phyloP scores from a whole-genome alignment of 2,329 filamentous ascomycete species.

The Penicillium brasilianum region DNA sequence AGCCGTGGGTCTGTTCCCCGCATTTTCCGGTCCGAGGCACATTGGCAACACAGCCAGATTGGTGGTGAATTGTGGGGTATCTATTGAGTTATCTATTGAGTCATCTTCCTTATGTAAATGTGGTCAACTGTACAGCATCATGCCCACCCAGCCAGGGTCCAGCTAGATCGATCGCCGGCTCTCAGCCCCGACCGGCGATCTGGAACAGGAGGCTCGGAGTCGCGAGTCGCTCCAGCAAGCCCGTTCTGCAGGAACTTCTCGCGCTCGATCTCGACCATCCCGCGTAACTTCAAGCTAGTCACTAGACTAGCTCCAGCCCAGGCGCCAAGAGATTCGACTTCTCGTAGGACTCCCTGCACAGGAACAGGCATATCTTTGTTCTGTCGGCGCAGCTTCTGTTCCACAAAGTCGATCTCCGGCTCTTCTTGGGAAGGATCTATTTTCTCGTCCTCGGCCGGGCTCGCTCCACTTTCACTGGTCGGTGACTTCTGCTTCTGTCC shows the following conservation, averaged over 20 bases:
- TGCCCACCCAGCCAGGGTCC: constrained; percentile 55
- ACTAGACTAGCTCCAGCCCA: constrained; percentile 70
- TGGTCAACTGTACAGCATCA: constrained; percentile 33
- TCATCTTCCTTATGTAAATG: constrained; percentile 16
- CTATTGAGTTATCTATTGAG: constrained; percentile 17
- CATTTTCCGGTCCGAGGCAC: constrained; percentile 8
- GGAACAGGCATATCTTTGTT: constrained; percentile 42
- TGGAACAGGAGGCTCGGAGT: constrained; percentile 44
- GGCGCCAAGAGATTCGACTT: constrained; percentile 64
- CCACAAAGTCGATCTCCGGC: constrained; percentile 54
- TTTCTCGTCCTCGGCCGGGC: constrained; percentile 15
- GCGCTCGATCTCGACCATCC: constrained; percentile 67
- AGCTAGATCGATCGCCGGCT: constrained; percentile 54
- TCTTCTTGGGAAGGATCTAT: constrained; percentile 34
- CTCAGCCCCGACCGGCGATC: constrained; percentile 48
- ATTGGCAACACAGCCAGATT: neutral
- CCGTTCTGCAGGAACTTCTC: constrained; percentile 64
- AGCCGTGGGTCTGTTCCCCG: constrained; percentile 16
- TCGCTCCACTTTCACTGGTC: neutral
- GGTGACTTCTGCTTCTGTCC: constrained; percentile 15
- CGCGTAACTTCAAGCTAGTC: constrained; percentile 63
- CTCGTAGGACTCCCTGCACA: constrained; percentile 51
- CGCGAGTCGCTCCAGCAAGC: constrained; percentile 52
- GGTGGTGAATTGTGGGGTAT: constrained; percentile 26
- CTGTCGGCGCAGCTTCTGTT: constrained; percentile 45